phyloP scores from a whole-genome alignment of 306 rosid genomes.

The Morella rubra region DNA sequence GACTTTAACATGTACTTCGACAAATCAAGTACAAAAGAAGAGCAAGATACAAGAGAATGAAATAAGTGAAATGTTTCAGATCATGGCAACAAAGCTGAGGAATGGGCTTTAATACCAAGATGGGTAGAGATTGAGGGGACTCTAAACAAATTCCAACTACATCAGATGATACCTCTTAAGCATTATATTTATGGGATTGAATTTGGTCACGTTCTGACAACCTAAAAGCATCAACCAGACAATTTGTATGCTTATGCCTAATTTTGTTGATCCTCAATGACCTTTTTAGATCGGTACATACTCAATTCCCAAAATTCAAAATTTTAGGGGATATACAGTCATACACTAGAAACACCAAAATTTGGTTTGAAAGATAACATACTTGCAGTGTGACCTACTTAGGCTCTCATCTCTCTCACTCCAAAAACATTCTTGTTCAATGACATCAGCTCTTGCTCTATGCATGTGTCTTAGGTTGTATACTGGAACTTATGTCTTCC shows the following conservation, averaged over 20 bases:
- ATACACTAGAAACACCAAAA: not conserved
- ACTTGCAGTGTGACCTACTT: not conserved
- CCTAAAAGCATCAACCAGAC: not conserved
- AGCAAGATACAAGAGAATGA: not conserved
- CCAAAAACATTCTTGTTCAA: not conserved
- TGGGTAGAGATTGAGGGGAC: not conserved
- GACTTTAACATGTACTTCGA: not conserved
- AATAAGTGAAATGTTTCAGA: not conserved
- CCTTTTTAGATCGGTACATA: not conserved
- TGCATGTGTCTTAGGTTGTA: not conserved
- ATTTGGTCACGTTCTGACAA: not conserved
- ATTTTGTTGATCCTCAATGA: not conserved
- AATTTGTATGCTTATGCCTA: not conserved
- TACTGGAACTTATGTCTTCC: not conserved
- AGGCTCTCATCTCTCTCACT: not conserved
- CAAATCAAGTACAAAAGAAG: not conserved
- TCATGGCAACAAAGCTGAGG: not conserved
- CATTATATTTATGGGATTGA: not conserved
- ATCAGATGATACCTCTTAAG: not conserved
- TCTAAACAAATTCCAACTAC: not conserved
- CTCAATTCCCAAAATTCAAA: not conserved
- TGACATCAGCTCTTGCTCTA: not conserved
- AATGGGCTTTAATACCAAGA: constrained; percentile 2
- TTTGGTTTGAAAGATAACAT: not conserved
- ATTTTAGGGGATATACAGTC: not conserved